These are phyloP conservation scores for Dactylellina parvicollis DNA, from an alignment of 2,329 filamentous ascomycete genomes.

Conservation along the genomic window DNA sequence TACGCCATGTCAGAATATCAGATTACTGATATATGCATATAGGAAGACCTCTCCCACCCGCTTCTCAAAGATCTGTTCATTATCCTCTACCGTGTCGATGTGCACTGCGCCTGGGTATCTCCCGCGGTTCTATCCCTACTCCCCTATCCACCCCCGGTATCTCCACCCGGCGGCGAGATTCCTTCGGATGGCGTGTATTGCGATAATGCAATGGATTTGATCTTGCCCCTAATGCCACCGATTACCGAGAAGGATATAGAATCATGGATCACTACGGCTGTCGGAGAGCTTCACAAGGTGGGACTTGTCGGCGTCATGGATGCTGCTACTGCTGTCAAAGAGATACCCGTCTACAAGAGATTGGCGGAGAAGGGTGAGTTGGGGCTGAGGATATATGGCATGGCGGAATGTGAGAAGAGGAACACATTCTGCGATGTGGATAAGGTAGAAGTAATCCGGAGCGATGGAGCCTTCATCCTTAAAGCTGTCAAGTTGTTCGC, in stretches of 20 bases:
- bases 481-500: constrained; percentile 76
- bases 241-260: constrained; percentile 67
- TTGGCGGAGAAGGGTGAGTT: constrained; percentile 67
- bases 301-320: constrained; percentile 76
- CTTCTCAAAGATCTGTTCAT: constrained; percentile 69
- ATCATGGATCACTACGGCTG: constrained; percentile 69
- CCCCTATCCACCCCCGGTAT: constrained; percentile 63
- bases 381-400: constrained; percentile 73
- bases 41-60: constrained; percentile 68
- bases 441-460: constrained; percentile 62
- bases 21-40: background rate
- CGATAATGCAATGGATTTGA: constrained; percentile 75
- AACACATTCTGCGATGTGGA: constrained; percentile 70
- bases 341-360: constrained; percentile 15
- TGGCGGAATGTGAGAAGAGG: constrained; percentile 73
- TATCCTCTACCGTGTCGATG: constrained; percentile 76
- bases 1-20: constrained; percentile 2
- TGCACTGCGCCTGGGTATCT: constrained; percentile 77
- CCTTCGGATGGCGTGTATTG: constrained; percentile 76
- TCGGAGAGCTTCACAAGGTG: constrained; percentile 71
- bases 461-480: constrained; percentile 67
- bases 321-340: constrained; percentile 69
- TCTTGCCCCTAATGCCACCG: constrained; percentile 69
- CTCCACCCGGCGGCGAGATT: constrained; percentile 72
- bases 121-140: constrained; percentile 71